Conservation (phyloP, 805 yeast genomes). For the Barnettozyma californica region DNA sequence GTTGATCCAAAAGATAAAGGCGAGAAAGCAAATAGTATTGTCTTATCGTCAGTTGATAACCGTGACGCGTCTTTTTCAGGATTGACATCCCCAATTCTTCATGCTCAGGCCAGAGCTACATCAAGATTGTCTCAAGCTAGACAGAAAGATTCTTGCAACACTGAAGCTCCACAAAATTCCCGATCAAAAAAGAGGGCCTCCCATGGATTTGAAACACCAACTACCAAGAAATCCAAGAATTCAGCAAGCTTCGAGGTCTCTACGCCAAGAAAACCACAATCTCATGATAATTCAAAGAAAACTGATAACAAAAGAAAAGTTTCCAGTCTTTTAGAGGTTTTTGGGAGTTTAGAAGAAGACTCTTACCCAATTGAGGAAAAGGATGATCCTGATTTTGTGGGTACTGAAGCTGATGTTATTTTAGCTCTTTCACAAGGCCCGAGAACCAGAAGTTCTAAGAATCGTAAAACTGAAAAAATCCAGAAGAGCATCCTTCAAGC, state of each 20-base stretch:
- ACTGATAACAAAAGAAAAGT: neutral
- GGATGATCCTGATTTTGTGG: slow-evolving; percentile 9
- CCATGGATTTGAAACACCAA: neutral
- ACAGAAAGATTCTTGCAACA: neutral
- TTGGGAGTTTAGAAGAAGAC: slow-evolving; percentile 16
- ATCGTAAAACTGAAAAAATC: neutral
- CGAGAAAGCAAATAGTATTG: neutral
- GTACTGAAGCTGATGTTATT: neutral
- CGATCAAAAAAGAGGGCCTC: neutral
- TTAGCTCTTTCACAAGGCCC: neutral
- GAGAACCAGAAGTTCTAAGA: neutral
- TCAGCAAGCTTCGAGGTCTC: neutral
- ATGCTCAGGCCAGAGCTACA: slow-evolving; percentile 15
- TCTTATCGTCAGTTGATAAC: slow-evolving; percentile 8
- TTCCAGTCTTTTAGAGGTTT: slow-evolving; percentile 15
- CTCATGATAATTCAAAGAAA: neutral
- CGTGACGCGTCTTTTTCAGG: slow-evolving; percentile 12
- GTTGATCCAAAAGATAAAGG: neutral
- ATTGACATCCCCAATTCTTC: slow-evolving; percentile 11
- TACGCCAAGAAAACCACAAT: neutral
- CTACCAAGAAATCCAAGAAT: neutral
- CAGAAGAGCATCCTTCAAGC: neutral
- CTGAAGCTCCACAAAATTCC: neutral
- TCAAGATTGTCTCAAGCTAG: slow-evolving; percentile 4
- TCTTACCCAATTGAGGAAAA: slow-evolving; percentile 7